Percentiles rank a stretch among this genome's conserved stretches.
phyloP scores from a whole-genome alignment of 2,329 filamentous ascomycete genomes.

The Fusarium sp. region DNA sequence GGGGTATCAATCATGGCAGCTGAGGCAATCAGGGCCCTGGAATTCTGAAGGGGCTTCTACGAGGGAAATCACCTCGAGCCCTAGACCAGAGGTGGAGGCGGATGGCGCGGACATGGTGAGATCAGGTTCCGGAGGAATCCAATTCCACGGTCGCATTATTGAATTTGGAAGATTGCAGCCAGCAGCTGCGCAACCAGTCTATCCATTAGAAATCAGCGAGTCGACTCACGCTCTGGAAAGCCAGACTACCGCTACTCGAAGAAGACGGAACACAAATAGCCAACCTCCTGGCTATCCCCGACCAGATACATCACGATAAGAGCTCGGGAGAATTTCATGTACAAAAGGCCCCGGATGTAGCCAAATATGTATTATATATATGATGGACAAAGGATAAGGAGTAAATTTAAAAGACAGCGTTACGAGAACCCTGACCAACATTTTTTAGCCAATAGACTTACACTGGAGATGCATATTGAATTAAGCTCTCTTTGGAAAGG shows the following conservation, averaged over 20 bases:
- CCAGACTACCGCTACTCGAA: not conserved
- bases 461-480: not conserved
- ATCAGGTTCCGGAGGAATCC: constrained; percentile 38
- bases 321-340: not conserved
- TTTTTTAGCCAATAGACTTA: not conserved
- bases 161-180: constrained; percentile 33
- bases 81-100: not conserved
- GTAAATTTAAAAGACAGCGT: not conserved
- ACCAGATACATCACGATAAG: not conserved
- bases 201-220: constrained; percentile 30
- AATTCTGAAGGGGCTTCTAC: constrained; percentile 10
- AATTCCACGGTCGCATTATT: constrained; percentile 36
- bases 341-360: not conserved
- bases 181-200: not conserved
- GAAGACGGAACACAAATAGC: not conserved
- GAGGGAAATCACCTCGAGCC: constrained; percentile 1
- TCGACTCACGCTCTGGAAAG: not conserved
- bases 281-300: not conserved
- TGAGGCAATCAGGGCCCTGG: constrained; percentile 31
- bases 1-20: constrained; percentile 22
- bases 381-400: not conserved
- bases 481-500: not conserved
- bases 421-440: not conserved
- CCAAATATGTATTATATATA: not conserved
- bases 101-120: constrained; percentile 35